These are phyloP conservation scores for Colletotrichum tanaceti DNA, from an alignment of 2,329 filamentous ascomycete species.

Conservation along the genomic window DNA sequence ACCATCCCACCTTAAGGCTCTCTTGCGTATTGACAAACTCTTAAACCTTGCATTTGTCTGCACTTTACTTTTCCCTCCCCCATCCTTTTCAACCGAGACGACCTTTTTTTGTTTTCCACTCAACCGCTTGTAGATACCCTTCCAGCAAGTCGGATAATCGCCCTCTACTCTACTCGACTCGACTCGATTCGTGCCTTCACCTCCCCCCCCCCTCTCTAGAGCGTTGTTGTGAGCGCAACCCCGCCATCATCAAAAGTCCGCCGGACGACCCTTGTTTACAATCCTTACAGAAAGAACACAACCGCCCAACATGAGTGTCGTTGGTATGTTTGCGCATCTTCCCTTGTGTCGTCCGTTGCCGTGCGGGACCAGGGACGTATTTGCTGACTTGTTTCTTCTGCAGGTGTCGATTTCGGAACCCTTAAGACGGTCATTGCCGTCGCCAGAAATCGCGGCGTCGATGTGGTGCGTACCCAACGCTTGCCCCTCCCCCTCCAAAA, in stretches of 20 bases:
- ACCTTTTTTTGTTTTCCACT: constrained; percentile 19
- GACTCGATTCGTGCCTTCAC: constrained; percentile 6
- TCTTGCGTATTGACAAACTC: constrained; percentile 40
- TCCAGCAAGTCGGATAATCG: constrained; percentile 37
- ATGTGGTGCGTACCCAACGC: constrained; percentile 81
- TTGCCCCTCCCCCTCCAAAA: constrained; percentile 32
- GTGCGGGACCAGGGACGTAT: neutral
- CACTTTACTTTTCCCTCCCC: constrained; percentile 20
- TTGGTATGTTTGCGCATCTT: constrained; percentile 56
- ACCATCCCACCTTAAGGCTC: constrained; percentile 38
- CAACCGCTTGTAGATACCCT: constrained; percentile 38
- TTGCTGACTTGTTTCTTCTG: constrained; percentile 40
- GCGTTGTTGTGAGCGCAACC: constrained; percentile 38
- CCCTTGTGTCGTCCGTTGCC: neutral
- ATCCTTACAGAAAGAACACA: constrained; percentile 31
- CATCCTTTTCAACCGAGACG: constrained; percentile 33
- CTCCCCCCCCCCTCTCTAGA: constrained; percentile 18
- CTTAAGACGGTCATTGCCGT: constrained; percentile 98
- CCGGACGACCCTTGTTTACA: constrained; percentile 36
- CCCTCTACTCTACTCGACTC: constrained; percentile 12
- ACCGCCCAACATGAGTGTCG: constrained; percentile 64
- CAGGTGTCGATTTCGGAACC: constrained; percentile 93
- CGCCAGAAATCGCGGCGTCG: constrained; percentile 97
- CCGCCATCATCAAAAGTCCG: constrained; percentile 30
- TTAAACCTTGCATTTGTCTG: constrained; percentile 35